Evolutionary conservation across 139 green algal genomes (phyloP).

Genomic region (Picochlorum sp.): DNA sequence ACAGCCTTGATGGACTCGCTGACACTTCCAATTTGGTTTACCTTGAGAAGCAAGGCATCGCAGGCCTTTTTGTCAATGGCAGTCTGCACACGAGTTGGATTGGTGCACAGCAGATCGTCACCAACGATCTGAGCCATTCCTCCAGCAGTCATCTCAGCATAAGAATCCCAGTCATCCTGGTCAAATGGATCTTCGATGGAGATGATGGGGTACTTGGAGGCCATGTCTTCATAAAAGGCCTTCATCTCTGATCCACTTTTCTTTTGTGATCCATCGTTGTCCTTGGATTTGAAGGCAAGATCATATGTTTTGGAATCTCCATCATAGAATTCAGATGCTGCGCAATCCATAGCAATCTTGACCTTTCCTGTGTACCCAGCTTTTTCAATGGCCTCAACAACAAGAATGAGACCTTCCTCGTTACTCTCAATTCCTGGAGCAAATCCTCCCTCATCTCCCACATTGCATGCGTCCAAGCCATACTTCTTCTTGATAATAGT

Average conservation of each 20-base stretch:
- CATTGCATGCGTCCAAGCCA: constrained; percentile 94
- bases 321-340: constrained; percentile 90
- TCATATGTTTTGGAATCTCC: constrained; percentile 90
- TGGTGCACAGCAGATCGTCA: constrained; percentile 97
- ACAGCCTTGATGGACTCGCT: constrained; percentile 95
- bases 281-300: constrained; percentile 82
- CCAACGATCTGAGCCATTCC: constrained; percentile 87
- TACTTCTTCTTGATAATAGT: constrained; percentile 98
- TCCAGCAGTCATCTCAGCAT: constrained; percentile 55
- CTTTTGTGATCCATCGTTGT: constrained; percentile 78
- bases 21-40: constrained; percentile 77
- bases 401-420: constrained; percentile 88
- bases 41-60: constrained; percentile 97
- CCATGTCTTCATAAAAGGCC: constrained; percentile 61
- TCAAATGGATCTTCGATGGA: constrained; percentile 99
- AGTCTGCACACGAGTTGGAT: constrained; percentile 80
- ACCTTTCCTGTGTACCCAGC: constrained; percentile 85
- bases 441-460: constrained; percentile 98
- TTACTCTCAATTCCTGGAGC: constrained; percentile 93
- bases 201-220: constrained; percentile 88
- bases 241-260: constrained; percentile 50
- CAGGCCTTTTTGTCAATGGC: constrained; percentile 89
- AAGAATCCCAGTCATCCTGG: constrained; percentile 92
- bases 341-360: constrained; percentile 98
- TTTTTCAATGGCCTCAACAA: constrained; percentile 84